phyloP scores from a whole-genome alignment of 257 asterid species.

The Capsicum baccatum region DNA sequence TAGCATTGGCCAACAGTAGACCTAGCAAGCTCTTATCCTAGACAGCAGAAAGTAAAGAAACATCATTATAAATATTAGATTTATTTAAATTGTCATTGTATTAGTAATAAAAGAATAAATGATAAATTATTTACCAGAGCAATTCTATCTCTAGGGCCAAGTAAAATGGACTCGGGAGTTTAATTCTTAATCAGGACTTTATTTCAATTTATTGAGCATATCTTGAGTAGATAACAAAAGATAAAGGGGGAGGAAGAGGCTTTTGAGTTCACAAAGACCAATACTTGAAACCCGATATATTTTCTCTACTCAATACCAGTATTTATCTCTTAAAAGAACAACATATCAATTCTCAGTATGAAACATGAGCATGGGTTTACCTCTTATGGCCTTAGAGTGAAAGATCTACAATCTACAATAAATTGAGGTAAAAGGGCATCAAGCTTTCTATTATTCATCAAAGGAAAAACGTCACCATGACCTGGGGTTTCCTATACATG shows the following conservation, averaged over 20 bases:
- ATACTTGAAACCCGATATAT: no score
- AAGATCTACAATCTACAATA: slow-evolving; percentile 77
- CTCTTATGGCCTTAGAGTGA: slow-evolving; percentile 86
- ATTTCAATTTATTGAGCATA: no score
- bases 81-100: not conserved
- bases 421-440: not conserved
- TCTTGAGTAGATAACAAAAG: no score
- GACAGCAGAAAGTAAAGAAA: slow-evolving; percentile 21
- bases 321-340: not conserved
- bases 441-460: no score
- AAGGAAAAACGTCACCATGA: no score
- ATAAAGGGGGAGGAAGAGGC: no score
- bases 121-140: slow-evolving; percentile 55
- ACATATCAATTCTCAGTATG: not conserved
- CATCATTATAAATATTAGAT: not conserved
- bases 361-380: slow-evolving; percentile 44
- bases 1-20: slow-evolving; percentile 65
- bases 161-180: not conserved
- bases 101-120: not conserved
- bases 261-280: not conserved
- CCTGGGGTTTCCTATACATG: no score
- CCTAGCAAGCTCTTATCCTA: slow-evolving; percentile 82
- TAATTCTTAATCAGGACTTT: no score
- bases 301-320: no score
- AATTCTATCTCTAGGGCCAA: slow-evolving; percentile 73